Evolutionary conservation across 2,329 filamentous ascomycete species (phyloP).

Genomic region (Drechslera avenae): DNA sequence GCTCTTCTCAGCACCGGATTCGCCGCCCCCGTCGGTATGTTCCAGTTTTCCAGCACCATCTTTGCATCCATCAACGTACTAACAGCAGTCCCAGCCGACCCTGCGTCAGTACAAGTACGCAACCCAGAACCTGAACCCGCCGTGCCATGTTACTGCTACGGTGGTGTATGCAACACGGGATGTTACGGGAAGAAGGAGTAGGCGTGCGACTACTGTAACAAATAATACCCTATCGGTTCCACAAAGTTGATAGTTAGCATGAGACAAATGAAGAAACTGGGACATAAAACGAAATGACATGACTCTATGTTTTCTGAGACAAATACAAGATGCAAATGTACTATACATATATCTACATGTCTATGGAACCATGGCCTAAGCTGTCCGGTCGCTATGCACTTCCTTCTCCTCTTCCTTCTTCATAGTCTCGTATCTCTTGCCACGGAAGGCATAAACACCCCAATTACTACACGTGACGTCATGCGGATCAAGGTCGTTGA

Average conservation of each 20-base stretch:
- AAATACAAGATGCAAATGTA: not conserved
- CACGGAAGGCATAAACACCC: conserved; percentile 96
- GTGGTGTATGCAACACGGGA: conserved; percentile 1
- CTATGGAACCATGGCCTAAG: conserved; percentile 9
- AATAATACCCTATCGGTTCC: too few species aligned
- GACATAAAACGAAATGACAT: too few species aligned
- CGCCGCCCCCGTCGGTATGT: not conserved
- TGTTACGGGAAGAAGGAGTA: not conserved
- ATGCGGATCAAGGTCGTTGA: conserved; percentile 93
- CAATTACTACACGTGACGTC: conserved; percentile 96
- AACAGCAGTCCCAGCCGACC: not conserved
- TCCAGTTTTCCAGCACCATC: too few species aligned
- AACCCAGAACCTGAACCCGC: not conserved
- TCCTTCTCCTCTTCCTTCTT: conserved; percentile 55
- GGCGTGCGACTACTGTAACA: too few species aligned
- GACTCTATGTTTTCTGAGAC: too few species aligned
- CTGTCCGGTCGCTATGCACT: conserved; percentile 43
- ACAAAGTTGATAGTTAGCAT: too few species aligned
- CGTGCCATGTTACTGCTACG: conserved; percentile 3
- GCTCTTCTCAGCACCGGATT: conserved; percentile 1
- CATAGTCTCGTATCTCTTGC: conserved; percentile 85
- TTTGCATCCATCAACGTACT: not conserved
- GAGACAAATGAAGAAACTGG: too few species aligned
- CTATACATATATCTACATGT: conserved; percentile 6
- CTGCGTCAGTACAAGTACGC: conserved; percentile 1